Evolutionary conservation across 225 moss, liverwort and hornwort species (phyloP).

Genomic region (Sphagnum contortum): DNA sequence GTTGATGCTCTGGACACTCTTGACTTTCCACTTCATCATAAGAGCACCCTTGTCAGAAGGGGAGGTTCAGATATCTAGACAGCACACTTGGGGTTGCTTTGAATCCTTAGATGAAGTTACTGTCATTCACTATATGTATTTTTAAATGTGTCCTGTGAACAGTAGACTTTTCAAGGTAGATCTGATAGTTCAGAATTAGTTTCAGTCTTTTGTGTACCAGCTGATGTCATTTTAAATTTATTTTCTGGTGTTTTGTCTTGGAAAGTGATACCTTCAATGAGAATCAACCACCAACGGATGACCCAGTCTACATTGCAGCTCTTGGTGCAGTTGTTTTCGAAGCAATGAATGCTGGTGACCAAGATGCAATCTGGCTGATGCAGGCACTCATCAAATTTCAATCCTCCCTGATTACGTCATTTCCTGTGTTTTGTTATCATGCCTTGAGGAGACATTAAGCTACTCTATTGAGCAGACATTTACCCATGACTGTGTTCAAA

Average conservation of each 20-base stretch:
- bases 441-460: too few species aligned
- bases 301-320: constrained; percentile 69
- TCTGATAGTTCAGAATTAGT: too few species aligned
- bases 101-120: too few species aligned
- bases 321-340: constrained; percentile 78
- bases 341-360: constrained; percentile 80
- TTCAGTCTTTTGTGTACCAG: too few species aligned
- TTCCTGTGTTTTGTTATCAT: neutral
- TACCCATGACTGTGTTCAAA: neutral
- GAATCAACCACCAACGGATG: constrained; percentile 80
- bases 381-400: constrained; percentile 33
- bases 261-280: constrained; percentile 82
- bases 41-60: too few species aligned
- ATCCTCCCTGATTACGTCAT: neutral
- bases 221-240: too few species aligned
- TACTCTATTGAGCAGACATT: too few species aligned
- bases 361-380: constrained; percentile 85
- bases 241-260: neutral
- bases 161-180: too few species aligned
- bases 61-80: too few species aligned
- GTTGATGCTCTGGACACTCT: neutral
- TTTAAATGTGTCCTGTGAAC: too few species aligned
- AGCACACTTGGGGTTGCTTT: too few species aligned
- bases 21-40: neutral
- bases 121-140: too few species aligned